Conservation (phyloP, 208 protist species). For the Hexamita inflata region DNA sequence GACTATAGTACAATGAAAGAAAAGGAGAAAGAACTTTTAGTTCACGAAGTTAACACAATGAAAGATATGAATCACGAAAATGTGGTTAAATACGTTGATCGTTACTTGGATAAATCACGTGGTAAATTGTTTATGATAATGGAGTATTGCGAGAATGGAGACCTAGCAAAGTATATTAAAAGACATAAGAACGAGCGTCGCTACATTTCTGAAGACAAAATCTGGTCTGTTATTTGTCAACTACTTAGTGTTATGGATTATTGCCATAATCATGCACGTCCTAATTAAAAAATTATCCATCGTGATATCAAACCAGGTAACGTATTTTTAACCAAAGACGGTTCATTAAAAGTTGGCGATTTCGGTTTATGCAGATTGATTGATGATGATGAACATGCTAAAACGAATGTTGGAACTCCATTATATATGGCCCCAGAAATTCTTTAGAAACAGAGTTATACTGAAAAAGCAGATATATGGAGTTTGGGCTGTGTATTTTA, state of each 20-base stretch:
- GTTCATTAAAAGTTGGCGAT: conserved; percentile 11
- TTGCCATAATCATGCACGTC: conserved; percentile 30
- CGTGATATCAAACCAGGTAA: conserved; percentile 11
- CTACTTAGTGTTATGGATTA: conserved; percentile 31
- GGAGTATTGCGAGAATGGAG: conserved; percentile 43
- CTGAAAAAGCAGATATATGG: conserved; percentile 73
- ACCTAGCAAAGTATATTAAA: conserved; percentile 35
- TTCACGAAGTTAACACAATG: conserved; percentile 55
- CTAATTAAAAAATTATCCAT: too few relatives aligned
- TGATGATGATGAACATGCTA: not conserved
- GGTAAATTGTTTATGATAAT: conserved; percentile 42
- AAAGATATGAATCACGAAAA: conserved; percentile 20
- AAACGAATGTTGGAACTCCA: not conserved
- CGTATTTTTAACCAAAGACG: not conserved
- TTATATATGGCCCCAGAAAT: conserved; percentile 75
- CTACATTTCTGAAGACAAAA: conserved; percentile 22
- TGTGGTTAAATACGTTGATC: conserved; percentile 28
- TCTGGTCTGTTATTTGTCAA: conserved; percentile 34
- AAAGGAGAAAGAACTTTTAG: conserved; percentile 63
- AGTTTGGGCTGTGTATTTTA: conserved; percentile 54
- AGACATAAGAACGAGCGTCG: not conserved
- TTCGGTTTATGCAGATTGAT: conserved; percentile 11
- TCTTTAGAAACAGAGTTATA: conserved; percentile 64
- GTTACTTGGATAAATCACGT: conserved; percentile 28
- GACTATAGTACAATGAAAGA: conserved; percentile 61